Evolutionary conservation across 352 stramenopile genomes (phyloP).

Genomic region (Saprolegnia diclina): DNA sequence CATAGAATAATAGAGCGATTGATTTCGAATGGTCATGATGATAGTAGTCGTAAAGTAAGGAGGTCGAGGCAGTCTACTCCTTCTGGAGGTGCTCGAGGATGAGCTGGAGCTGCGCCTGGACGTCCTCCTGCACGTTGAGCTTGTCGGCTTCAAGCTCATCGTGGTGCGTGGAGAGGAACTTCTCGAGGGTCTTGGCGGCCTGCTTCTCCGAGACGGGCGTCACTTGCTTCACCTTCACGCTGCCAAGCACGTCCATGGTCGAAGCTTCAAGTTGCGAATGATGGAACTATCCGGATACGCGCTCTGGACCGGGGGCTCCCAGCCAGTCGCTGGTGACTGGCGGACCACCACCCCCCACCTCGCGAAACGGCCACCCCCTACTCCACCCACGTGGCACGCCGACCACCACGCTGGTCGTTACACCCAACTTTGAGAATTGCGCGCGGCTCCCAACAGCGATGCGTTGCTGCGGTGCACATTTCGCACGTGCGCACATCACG

Average conservation of each 20-base stretch:
- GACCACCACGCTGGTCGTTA: too few species aligned
- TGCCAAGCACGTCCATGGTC: conserved; percentile 17
- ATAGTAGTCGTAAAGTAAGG: too few species aligned
- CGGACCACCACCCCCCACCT: neutral
- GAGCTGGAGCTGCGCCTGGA: conserved; percentile 20
- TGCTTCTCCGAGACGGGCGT: conserved; percentile 8
- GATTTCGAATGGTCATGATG: too few species aligned
- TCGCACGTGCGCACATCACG: too few species aligned
- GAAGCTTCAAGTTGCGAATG: neutral
- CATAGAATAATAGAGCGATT: too few species aligned
- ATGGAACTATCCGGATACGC: neutral
- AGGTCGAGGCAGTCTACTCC: neutral
- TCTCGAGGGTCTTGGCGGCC: conserved; percentile 3
- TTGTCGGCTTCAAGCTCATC: neutral
- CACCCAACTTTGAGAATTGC: too few species aligned
- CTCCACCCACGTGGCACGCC: neutral
- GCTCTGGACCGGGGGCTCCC: neutral
- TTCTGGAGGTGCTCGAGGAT: conserved; percentile 15
- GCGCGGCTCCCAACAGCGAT: too few species aligned
- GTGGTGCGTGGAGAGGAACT: conserved; percentile 20
- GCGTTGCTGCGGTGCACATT: too few species aligned
- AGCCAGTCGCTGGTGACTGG: neutral
- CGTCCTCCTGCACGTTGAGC: conserved; percentile 19
- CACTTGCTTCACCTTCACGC: conserved; percentile 16
- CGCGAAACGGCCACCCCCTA: neutral